Conservation (phyloP, 768 basidiomycete genomes). For the Cubamyces sp. region DNA sequence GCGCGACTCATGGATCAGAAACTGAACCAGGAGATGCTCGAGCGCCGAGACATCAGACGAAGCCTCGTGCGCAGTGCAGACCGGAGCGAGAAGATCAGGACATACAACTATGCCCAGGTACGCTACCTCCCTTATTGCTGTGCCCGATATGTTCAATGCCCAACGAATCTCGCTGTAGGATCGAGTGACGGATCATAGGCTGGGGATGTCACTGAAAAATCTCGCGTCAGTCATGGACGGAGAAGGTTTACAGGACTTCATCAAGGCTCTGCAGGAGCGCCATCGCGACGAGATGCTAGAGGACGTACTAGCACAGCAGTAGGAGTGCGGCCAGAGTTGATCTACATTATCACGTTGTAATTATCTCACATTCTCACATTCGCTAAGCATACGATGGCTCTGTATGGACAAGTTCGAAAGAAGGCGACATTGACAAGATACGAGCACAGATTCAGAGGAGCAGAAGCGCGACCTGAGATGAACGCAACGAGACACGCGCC, state of each 20-base stretch:
- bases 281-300: constrained; percentile 33
- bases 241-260: constrained; percentile 58
- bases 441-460: too few species aligned
- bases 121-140: constrained; percentile 16
- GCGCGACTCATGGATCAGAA: constrained; percentile 86
- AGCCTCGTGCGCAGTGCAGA: constrained; percentile 82
- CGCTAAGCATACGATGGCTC: too few species aligned
- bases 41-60: constrained; percentile 68
- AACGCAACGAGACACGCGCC: too few species aligned
- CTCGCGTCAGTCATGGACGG: constrained; percentile 69
- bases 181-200: constrained; percentile 90
- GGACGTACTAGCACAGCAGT: constrained; percentile 25
- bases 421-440: too few species aligned
- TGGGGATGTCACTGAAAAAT: constrained; percentile 76
- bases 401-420: too few species aligned
- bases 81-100: constrained; percentile 92
- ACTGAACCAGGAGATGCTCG: constrained; percentile 68
- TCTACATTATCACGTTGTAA: background rate
- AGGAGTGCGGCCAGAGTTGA: background rate
- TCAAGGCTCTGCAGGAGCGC: constrained; percentile 55
- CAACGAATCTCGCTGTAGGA: constrained; percentile 51
- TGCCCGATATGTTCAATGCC: background rate
- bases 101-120: constrained; percentile 93
- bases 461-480: too few species aligned
- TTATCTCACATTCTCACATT: too few species aligned